Base-by-base conservation (phyloP, 2,329 filamentous ascomycete species). In the Clarireedia monteithiana region DNA sequence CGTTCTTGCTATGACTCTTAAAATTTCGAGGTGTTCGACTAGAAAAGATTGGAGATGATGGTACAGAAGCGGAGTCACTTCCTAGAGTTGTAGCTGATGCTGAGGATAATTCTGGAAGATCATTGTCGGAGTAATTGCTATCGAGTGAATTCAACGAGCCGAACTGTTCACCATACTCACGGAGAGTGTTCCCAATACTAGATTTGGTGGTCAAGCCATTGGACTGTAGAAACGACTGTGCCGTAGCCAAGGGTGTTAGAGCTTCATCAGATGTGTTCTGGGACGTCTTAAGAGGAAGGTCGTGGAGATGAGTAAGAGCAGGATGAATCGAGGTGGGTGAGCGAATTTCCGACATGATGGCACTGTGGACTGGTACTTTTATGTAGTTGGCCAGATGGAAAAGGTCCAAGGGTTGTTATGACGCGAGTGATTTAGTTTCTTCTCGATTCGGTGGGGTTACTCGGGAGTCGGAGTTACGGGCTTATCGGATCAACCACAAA, bases 271-370 rank as follows among this genome's bases (percentile, higher is more conserved):
- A 66, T 48, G 57, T 61, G 17, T 60, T 50, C 23, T 64, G 55
- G 12, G 61, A 38, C 20, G 50, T 42, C 53, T 34, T 27, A 24
- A 20, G 14, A 38, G 40, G 60, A 42, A 60, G 57, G 47, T 61
- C 54, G 36, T 61, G 57, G n/a, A 60, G 60, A 50, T 70, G 71
- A 68, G 72, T 74, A 68, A 80, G 73, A 60, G 70, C 71, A 66
- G 77, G 75, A 73, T 81, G 77, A 70, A 80, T 72, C 62, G 75
- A 72, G 57, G 72, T 71, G 58, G 77, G 75, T 61, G 77, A 77
- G 46, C 69, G 68, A 59, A 75, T 62, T 60, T 70, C 71, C 60
- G 72, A 66, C 72, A 74, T 74, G 58, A 62, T 66, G 66, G 66
- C 20, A 20, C 15, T 23, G 38, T 12, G 23, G 50, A 42, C n/a